Evolutionary conservation across 176 grass and related monocot genomes (phyloP), one percentile per base, ranked within the genome.

Genomic region (Oryza coarctata): DNA sequence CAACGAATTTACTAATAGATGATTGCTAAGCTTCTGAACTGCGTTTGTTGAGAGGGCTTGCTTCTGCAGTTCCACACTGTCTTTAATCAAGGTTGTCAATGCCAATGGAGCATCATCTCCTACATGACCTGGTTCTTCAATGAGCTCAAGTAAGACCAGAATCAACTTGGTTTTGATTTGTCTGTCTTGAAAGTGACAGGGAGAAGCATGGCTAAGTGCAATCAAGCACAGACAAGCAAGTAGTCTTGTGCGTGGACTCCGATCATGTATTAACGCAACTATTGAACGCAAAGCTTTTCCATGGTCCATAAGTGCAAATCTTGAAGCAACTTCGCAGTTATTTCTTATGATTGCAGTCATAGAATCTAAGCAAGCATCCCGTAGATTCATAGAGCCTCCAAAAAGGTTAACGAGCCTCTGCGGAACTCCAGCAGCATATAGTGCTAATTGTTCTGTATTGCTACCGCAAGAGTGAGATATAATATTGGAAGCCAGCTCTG

Each of bases 111-210:
- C 96, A 83, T 99, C 96, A 76, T 95, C 91, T 80, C 96, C 96
- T 61, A 95, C 88, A 44, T 76, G 76, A 77, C 89, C 91, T 70
- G 80, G 85, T 84, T 99, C 93, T 90, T 99, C 90, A 61, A 92
- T 78, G 31, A 99, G 96, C 87, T 95, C 96, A 81, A 95, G 81
- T 88, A 99, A 85, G 55, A 94, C 86, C 73, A 91, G 71, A 57
- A 99, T 93, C 84, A 99, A 73, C 84, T 95, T 99, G 26, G 67
- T 91, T 82, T 99, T 99, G 31, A 93, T 94, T 83, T 94, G 95
- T 18, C 90, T 86, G 82, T 95, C 96, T 40, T 82, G 79, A 74
- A 99, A 85, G 82, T 88, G 82, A 70, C 45, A 82, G 33, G 89
- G 93, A 83, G 71, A 91, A 85, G 89, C 84, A 85, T 84, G 83